These are phyloP conservation scores for Cytidiella melzeri DNA, from an alignment of 768 basidiomycete genomes.

Conservation along the genomic window DNA sequence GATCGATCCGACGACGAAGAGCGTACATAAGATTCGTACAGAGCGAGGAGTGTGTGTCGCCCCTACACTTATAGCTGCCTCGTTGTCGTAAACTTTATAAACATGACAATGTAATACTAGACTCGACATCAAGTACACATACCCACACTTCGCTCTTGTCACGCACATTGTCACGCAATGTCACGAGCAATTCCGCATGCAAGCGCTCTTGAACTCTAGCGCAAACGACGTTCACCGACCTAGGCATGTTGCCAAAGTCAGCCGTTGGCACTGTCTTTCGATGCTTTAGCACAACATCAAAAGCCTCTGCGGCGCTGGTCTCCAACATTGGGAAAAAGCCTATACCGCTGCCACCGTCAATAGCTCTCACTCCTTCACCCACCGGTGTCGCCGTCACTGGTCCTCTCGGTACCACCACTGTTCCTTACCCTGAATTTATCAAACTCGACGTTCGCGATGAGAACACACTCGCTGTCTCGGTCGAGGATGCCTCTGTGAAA, in stretches of 20 bases:
- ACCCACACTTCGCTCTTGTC: too few species aligned
- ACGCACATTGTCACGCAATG: not conserved
- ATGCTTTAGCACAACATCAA: constrained; percentile 7
- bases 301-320: constrained; percentile 18
- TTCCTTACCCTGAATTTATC: constrained; percentile 45
- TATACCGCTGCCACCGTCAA: constrained; percentile 46
- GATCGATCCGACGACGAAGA: constrained; percentile 79
- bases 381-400: constrained; percentile 49
- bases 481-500: constrained; percentile 60
- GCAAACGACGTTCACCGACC: not conserved
- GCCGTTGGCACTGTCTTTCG: constrained; percentile 3
- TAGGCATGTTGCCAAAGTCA: constrained; percentile 3
- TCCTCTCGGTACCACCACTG: constrained; percentile 44
- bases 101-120: too few species aligned
- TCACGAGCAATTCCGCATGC: not conserved
- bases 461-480: constrained; percentile 30
- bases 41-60: constrained; percentile 78
- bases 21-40: constrained; percentile 80
- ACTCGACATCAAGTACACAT: too few species aligned
- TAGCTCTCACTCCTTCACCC: constrained; percentile 32
- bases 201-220: not conserved
- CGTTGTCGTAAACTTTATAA: constrained; percentile 66
- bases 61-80: constrained; percentile 80
- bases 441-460: constrained; percentile 29
- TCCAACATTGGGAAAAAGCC: constrained; percentile 45